Evolutionary conservation across 164 flowering plant genomes (phyloP).

Genomic region (Cinnamomum chago): DNA sequence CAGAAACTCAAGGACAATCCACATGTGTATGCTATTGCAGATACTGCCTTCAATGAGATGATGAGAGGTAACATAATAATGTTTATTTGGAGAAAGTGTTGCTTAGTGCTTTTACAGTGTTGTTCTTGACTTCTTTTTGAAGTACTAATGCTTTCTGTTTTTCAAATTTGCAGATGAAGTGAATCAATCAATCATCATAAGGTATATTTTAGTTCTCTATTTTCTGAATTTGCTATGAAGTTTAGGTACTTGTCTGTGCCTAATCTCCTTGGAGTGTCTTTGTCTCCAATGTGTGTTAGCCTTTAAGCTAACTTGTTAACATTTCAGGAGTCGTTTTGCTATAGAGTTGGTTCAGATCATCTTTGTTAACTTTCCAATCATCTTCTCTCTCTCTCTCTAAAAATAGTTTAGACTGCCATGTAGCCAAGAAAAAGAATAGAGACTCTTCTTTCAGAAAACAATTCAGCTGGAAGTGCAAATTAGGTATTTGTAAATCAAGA

Average conservation of each 20-base stretch:
- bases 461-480: too few relatives aligned
- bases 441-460: too few relatives aligned
- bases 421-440: too few relatives aligned
- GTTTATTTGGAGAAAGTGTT: too few relatives aligned
- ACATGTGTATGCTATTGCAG: conserved; percentile 78
- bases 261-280: neutral
- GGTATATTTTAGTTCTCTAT: conserved; percentile 35
- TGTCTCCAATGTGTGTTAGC: neutral
- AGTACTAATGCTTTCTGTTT: neutral
- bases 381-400: too few relatives aligned
- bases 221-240: neutral
- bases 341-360: neutral
- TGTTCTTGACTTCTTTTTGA: too few relatives aligned
- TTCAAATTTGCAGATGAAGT: conserved; percentile 55
- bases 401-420: too few relatives aligned
- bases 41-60: conserved; percentile 72
- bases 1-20: conserved; percentile 53
- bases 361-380: neutral
- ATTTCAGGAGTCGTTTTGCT: neutral
- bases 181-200: conserved; percentile 82
- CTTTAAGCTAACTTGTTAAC: neutral
- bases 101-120: too few relatives aligned
- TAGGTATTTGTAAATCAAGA: too few relatives aligned
- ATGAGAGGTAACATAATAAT: conserved; percentile 50
- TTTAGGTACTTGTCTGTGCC: neutral